Evolutionary conservation across 805 yeast genomes (phyloP), one percentile per base, ranked within the genome.

Genomic region (Candida peoriensis): DNA sequence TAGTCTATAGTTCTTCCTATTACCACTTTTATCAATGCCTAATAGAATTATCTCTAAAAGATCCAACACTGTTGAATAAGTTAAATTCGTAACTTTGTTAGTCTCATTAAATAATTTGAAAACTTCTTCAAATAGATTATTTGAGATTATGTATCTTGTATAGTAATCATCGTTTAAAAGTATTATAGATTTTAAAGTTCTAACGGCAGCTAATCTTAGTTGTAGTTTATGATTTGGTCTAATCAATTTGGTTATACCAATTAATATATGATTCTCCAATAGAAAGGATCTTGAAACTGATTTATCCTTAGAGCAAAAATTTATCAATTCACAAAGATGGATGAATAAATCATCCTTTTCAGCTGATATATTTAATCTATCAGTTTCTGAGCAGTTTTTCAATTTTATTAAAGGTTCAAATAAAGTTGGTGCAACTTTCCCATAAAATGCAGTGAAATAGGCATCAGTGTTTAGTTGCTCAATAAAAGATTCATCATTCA

Each of bases 11-110:
- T 53, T 53, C 24, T 44, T 48, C 14, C 46, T 27, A 13, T 41
- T 36, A 24, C 39, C 38, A 6, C 37, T 34, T 25, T 46, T 51
- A 22, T 47, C 54, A 14, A 50, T 25, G 6, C 54, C 52, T 20
- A 36, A 20, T 37, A 60, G 46, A 34, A 73, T 49, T 15, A 68
- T 63, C 46, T 75, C 81, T 22, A 79, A 61, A 16, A 89, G 63
- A 52, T 83, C 88, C 30, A 87, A 63, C 43, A 90, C 72, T 6
- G 89, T 72, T 0, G 96, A 87, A 49, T 77, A 82, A 3, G 82
- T 70, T 39, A 88, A 59, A 50, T 79, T 82, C 52, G 83, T 77
- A 24, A 60, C 58, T 20, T 64, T 58, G 6, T 69, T 62, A 8
- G 75, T 71, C 11, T 63, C 68, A 16, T 63, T 58, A 41, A 83